Evolutionary conservation across 2,329 filamentous ascomycete genomes (phyloP), one percentile per base, ranked within the genome.

Genomic region (Cladophialophora exuberans): DNA sequence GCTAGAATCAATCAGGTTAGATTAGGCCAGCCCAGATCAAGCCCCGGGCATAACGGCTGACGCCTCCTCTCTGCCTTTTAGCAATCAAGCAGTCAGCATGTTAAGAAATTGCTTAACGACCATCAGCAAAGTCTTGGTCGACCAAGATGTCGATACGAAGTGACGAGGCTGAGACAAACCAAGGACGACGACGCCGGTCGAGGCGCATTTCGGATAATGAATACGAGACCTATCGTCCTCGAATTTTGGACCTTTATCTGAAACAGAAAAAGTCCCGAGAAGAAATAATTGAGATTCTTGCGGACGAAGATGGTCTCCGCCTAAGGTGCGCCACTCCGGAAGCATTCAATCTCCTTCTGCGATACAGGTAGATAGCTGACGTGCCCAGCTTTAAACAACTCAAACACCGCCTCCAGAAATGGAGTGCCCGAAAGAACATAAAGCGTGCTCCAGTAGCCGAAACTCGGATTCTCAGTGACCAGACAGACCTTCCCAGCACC

Each of bases 171-270:
- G 22, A 23, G 18, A n/a, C 13, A n/a, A 13, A 6, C 9, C 9
- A n/a, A 26, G 11, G n/a, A 23, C 23, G 20, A 9, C 10, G 9
- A 3, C 3, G 23, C 20, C 18, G 39, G 23, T 43, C 39, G 7
- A 43, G 39, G 26, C 22, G 39, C 39, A 43, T 43, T n/a, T n/a
- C 39, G 20, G 39, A 43, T 26, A 9, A 43, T 23, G 39, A 43
- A 26, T 43, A 43, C 22, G 39, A 28, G 11, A 6, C 6, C 20
- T 26, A 28, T 26, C 22, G 39, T n/a, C n/a, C 11, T 23, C 15
- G 17, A 13, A 43, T 43, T 26, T n/a, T n/a, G 20, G 3, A n/a
- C 11, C 23, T 43, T 3, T 26, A 43, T 28, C 7, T 26, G 20
- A 9, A 43, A 28, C 9, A 26, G 9, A 15, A 23, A 26, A 43